Percentiles rank a stretch among this genome's conserved stretches.
Conservation (phyloP, 2,329 filamentous ascomycete genomes). For the Microdochium nivale region DNA sequence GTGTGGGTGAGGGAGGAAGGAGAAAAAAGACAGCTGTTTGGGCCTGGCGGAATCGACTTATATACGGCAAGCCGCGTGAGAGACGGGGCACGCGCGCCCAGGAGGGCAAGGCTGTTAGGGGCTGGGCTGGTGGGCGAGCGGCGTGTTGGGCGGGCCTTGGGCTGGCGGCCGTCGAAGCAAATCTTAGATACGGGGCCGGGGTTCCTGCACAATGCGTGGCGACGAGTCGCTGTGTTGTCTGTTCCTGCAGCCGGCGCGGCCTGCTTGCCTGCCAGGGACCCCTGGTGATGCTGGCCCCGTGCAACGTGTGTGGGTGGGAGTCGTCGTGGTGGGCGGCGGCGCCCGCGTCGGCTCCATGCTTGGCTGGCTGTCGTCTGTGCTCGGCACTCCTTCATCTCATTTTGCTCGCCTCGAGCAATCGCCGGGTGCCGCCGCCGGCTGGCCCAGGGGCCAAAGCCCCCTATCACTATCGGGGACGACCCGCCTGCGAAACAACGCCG, state of each 20-base stretch:
- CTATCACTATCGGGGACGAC: background rate
- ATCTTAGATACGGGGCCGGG: background rate
- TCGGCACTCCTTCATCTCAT: background rate
- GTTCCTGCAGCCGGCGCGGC: background rate
- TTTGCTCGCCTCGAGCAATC: background rate
- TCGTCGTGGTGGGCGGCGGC: background rate
- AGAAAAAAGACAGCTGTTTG: conserved; percentile 22
- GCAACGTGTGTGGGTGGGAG: background rate
- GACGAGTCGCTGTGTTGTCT: background rate
- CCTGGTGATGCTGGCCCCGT: background rate
- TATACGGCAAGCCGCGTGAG: conserved; percentile 29
- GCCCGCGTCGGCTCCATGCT: background rate
- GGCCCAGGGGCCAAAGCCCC: background rate
- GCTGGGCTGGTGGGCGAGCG: conserved; percentile 6
- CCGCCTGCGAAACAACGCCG: background rate
- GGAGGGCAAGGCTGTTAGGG: conserved; percentile 11
- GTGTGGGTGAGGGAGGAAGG: conserved; percentile 39
- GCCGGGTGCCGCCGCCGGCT: background rate
- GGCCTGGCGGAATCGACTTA: conserved; percentile 32
- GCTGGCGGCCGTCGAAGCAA: background rate
- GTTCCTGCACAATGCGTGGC: background rate
- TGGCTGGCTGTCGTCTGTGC: background rate
- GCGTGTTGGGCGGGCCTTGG: background rate
- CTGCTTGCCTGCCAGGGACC: background rate
- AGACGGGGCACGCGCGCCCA: conserved; percentile 5